Conservation (phyloP, 306 rosid genomes). For the Ochetophila trinervis region DNA sequence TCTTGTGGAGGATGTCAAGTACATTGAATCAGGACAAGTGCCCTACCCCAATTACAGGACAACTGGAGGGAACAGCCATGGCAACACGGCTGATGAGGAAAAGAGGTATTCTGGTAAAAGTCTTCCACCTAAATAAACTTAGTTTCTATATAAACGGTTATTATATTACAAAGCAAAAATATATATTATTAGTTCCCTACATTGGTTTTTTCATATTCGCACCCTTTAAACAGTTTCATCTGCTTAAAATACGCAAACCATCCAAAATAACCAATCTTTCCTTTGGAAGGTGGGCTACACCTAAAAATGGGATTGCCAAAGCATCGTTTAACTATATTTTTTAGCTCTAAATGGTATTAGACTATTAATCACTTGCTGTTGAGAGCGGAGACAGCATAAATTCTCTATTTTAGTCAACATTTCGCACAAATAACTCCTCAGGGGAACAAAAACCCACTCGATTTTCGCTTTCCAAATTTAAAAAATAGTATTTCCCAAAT, state of each 20-base stretch:
- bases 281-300: neutral
- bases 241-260: conserved; percentile 1
- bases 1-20: conserved; percentile 72
- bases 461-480: neutral
- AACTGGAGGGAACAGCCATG: conserved; percentile 17
- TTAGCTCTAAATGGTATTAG: neutral
- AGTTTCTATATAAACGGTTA: neutral
- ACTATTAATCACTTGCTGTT: neutral
- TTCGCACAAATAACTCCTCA: neutral
- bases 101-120: conserved; percentile 45
- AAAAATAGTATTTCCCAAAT: neutral
- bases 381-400: neutral
- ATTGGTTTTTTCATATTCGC: neutral
- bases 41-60: conserved; percentile 74
- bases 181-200: neutral
- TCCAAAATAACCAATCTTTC: conserved; percentile 8
- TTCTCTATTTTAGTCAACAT: neutral
- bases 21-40: conserved; percentile 78
- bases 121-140: neutral
- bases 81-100: conserved; percentile 32
- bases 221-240: conserved; percentile 8
- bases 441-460: neutral
- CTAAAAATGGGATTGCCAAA: neutral
- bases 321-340: neutral
- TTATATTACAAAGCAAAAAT: neutral